Evolutionary conservation across 2,329 filamentous ascomycete genomes (phyloP).

Genomic region (Diaporthe sp.): DNA sequence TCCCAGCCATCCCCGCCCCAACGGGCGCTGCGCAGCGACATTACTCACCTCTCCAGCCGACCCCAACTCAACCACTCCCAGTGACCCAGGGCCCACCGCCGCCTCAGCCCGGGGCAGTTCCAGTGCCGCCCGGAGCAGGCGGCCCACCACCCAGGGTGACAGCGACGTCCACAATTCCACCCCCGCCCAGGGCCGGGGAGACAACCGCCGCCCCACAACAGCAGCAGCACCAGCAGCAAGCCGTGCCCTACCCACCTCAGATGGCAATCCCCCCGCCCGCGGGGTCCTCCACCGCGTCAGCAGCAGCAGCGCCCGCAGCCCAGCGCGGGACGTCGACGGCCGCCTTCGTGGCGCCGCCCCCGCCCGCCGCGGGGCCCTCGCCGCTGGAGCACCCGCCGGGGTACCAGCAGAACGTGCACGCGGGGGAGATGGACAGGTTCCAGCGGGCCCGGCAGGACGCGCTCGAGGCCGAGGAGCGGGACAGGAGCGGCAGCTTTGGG

Average conservation of each 20-base stretch:
- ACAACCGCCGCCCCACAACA: conserved; percentile 49
- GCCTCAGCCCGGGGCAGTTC: conserved; percentile 70
- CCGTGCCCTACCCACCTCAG: conserved; percentile 57
- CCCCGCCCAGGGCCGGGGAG: conserved; percentile 66
- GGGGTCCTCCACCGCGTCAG: conserved; percentile 44
- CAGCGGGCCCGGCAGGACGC: conserved; percentile 58
- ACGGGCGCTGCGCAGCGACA: conserved; percentile 53
- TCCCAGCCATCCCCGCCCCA: conserved; percentile 57
- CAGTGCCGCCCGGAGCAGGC: conserved; percentile 52
- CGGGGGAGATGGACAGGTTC: conserved; percentile 63
- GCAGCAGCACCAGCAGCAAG: conserved; percentile 46
- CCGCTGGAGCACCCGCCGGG: conserved; percentile 62
- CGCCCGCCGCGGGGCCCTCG: conserved; percentile 36
- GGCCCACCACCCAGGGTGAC: conserved; percentile 38
- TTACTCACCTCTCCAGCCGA: conserved; percentile 54
- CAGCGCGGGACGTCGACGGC: conserved; percentile 62
- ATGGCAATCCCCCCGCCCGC: conserved; percentile 64
- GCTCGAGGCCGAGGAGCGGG: conserved; percentile 48
- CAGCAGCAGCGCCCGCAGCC: conserved; percentile 51
- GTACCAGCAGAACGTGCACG: conserved; percentile 68
- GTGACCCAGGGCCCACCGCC: conserved; percentile 58
- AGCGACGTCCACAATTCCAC: conserved; percentile 54
- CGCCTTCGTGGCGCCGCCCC: conserved; percentile 40
- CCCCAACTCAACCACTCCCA: conserved; percentile 54
- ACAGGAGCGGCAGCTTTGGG: conserved; percentile 30